Evolutionary conservation across 1,284 basidiomycete genomes (phyloP), one percentile per base, ranked within the genome.

Genomic region (Trichosporon sp.): DNA sequence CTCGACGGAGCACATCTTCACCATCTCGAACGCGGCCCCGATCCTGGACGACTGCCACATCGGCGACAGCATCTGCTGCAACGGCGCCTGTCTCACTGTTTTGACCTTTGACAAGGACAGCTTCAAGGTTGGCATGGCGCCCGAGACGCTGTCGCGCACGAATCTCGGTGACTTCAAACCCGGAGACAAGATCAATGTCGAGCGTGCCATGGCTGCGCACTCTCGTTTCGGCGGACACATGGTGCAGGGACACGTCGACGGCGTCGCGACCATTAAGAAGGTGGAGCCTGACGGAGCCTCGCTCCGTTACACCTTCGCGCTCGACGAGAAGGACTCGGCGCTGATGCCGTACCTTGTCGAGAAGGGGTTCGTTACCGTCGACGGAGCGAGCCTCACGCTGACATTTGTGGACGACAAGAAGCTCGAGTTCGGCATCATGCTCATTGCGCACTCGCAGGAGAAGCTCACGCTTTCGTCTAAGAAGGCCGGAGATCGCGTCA

Each of bases 191-290:
- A 89, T 98, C 68, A 98, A 99, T 84, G 88, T 96, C 67, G 96
- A 99, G 86, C 89, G 96, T 65, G 96, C 96, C 2, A 96, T 99
- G 94, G 90, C 90, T 14, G 91, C 91, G 0, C 92, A 96, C 84
- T 90, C 90, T 10, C 88, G 96, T 61, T 98, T 99, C 79, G 96
- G 96, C 35, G 96, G 96, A 5, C 96, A 99, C 82, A 96, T 98
- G 81, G 97, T 99, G 5, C 96, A 98, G 93, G 95, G 92, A 21
- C 95, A 98, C 83, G 92, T 99, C 73, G 97, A 99, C 80, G 90
- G 89, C 4, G 96, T 94, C 1, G 95, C 92, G 1, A 91, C 86
- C 0, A 87, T 98, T 69, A 80, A 90, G 51, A 87, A 88, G 11
- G 89, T 88, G 65, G 85, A 83, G 4, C 86, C 88, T 11, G 97